Evolutionary conservation across 306 rosid species (phyloP), one percentile per base, ranked within the genome.

Genomic region (Cicer bijugum): DNA sequence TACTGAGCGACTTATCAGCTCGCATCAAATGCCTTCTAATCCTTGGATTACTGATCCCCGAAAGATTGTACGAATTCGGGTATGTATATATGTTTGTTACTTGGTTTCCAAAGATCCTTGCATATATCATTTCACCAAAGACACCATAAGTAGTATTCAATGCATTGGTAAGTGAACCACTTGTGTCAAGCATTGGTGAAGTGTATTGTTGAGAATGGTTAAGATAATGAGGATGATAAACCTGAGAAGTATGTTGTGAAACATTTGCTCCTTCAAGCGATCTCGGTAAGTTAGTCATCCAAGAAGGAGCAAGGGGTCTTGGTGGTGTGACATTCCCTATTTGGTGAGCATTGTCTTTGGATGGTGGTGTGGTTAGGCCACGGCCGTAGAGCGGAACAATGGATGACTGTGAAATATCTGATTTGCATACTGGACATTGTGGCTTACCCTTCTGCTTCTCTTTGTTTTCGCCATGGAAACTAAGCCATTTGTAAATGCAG

Each of bases 401-500:
- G 16, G 91, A 86, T 12, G 88, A 65, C 12, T 87, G 69, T 12
- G 94, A 88, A 6, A 94, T 85, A 42, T 91, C 82, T 48, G 97
- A 82, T 85, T 94, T 94, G 87, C 98, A 94, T 2, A 94, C 97
- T 4, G 98, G 96, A 79, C 98, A 94, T 4, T 65, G 88, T 15
- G 78, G 81, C 50, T 43, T 80, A 56, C 39, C 74, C 57, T 44
- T 81, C 65, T 40, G 79, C 57, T 55, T 81, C 9, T 83, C 85
- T 67, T 67, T 75, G 52, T 53, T 14, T 64, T 79, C 86, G 28
- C n/a, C 62, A 55, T 73, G 81, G 76, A 60, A 84, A 40, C 82
- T 82, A 50, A 91, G 86, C 98, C 98, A 94, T 71, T 87, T 88
- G 85, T 91, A 94, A 14, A 94, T 80, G 91, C 98, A 94, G 33